phyloP scores from a whole-genome alignment of 306 rosid genomes.

The Argentina anserina region DNA sequence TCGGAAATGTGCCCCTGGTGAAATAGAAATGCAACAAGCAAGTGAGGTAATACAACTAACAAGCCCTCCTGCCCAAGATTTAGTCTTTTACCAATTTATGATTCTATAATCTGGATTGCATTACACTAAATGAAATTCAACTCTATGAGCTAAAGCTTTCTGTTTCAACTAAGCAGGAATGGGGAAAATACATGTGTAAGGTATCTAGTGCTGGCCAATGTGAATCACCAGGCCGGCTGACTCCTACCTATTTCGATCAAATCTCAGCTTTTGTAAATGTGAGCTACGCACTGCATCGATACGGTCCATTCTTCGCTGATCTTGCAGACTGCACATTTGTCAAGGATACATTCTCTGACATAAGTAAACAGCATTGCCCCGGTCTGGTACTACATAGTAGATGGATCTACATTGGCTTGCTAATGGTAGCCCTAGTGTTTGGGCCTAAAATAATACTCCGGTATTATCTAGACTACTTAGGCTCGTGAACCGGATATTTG shows the following conservation, averaged over 20 bases:
- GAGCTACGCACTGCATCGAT: conserved; percentile 53
- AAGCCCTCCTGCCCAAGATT: neutral
- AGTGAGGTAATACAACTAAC: conserved; percentile 33
- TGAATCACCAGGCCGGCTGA: conserved; percentile 48
- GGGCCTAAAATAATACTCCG: no score
- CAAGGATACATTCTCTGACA: conserved; percentile 47
- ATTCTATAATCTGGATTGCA: neutral
- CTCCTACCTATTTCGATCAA: conserved; percentile 46
- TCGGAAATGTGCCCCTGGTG: conserved; percentile 43
- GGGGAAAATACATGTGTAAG: conserved; percentile 52
- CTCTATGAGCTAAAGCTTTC: neutral
- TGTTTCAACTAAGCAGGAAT: conserved; percentile 50
- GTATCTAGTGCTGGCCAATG: conserved; percentile 37
- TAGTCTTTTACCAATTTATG: neutral
- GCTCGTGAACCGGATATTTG: no score
- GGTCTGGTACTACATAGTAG: conserved; percentile 25
- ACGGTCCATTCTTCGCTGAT: conserved; percentile 55
- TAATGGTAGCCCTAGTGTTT: conserved; percentile 50
- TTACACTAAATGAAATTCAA: neutral
- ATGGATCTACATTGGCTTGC: conserved; percentile 53
- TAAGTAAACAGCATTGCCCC: conserved; percentile 53
- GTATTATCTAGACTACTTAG: no score
- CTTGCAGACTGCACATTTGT: conserved; percentile 63
- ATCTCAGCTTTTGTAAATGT: conserved; percentile 41
- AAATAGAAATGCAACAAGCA: conserved; percentile 42